Evolutionary conservation across 306 rosid species (phyloP).

Genomic region (Hylodesmum podocarpum): DNA sequence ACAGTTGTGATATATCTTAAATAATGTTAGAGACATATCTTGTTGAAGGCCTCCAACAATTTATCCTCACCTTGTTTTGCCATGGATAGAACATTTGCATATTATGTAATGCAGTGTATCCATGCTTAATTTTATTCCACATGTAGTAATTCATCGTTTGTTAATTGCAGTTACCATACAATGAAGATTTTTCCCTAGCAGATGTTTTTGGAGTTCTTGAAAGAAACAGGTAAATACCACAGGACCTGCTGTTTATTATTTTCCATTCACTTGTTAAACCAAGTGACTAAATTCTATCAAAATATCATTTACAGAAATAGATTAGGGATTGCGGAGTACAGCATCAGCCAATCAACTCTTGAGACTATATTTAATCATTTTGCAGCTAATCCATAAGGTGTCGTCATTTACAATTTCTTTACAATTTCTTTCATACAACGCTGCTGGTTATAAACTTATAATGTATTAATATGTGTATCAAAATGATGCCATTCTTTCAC

Average conservation of each 20-base stretch:
- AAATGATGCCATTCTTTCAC: conserved; percentile 12
- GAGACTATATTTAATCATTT: conserved; percentile 93
- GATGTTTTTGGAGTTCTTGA: conserved; percentile 91
- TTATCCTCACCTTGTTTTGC: neutral
- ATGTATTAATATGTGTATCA: neutral
- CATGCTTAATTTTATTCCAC: neutral
- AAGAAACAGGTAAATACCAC: conserved; percentile 58
- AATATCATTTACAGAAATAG: conserved; percentile 45
- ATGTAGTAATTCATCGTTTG: conserved; percentile 28
- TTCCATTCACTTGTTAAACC: conserved; percentile 2
- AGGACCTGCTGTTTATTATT: conserved; percentile 8
- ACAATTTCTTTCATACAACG: neutral
- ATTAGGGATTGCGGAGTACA: conserved; percentile 88
- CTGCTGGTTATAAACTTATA: neutral
- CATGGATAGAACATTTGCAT: neutral
- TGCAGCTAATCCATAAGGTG: conserved; percentile 68
- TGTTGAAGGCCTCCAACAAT: neutral
- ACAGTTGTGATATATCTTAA: neutral
- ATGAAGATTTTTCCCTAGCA: conserved; percentile 71
- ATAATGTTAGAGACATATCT: conserved; percentile 1
- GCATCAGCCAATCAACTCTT: conserved; percentile 88
- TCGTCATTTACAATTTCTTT: neutral
- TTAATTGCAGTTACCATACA: conserved; percentile 66
- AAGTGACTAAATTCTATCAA: conserved; percentile 25
- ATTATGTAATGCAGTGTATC: neutral